Evolutionary conservation across 73 alveolate genomes (phyloP).

Genomic region (Paraurostyla sp.): DNA sequence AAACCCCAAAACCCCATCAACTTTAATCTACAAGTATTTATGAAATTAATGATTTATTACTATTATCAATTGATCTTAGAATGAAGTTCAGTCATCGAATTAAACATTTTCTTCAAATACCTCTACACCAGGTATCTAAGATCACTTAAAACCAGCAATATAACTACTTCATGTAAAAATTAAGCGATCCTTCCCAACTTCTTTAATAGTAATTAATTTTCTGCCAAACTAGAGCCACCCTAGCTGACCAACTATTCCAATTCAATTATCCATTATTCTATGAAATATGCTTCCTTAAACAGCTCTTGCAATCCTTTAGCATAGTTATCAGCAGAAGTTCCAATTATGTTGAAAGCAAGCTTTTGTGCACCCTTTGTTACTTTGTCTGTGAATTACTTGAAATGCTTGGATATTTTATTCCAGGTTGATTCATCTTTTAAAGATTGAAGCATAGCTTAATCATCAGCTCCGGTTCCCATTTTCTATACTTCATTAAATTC

Average conservation of each 20-base stretch:
- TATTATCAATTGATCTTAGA: conserved; percentile 47
- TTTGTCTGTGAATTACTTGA: conserved; percentile 65
- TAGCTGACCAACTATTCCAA: too few relatives aligned
- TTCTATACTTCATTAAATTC: conserved; percentile 11
- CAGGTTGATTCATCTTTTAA: conserved; percentile 58
- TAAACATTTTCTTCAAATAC: conserved; percentile 64
- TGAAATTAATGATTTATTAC: too few relatives aligned
- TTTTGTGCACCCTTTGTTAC: conserved; percentile 70
- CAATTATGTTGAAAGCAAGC: conserved; percentile 55
- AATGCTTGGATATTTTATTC: conserved; percentile 54
- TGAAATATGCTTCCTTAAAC: conserved; percentile 60
- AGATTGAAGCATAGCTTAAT: conserved; percentile 3
- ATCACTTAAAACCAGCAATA: conserved; percentile 52
- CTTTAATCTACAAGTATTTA: too few relatives aligned
- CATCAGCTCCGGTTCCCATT: conserved; percentile 49
- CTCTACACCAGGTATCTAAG: conserved; percentile 58
- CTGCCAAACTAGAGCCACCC: neutral
- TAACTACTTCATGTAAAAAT: conserved; percentile 64
- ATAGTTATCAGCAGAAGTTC: conserved; percentile 60
- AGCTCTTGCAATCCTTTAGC: conserved; percentile 56
- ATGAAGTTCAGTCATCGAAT: conserved; percentile 51
- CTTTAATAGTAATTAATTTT: neutral
- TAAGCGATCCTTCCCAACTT: conserved; percentile 46
- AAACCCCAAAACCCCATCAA: too few relatives aligned
- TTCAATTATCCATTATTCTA: conserved; percentile 56